Conservation (phyloP, 2,329 filamentous ascomycete species). For the Zymoseptoria passerinii region DNA sequence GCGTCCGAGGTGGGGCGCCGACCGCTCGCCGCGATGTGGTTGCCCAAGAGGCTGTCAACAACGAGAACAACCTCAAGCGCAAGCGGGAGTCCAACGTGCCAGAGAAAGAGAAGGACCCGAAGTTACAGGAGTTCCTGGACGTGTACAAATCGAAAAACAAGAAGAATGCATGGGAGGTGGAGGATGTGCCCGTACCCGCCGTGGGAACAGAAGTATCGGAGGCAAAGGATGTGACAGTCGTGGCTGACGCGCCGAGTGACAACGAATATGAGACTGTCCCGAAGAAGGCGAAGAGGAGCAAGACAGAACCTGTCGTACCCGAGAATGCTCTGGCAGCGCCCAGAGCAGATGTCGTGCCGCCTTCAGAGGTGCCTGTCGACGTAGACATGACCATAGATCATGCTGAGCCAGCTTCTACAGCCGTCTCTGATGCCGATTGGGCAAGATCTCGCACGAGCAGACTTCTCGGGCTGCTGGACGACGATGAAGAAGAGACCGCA, state of each 20-base stretch:
- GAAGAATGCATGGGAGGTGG: conserved; percentile 46
- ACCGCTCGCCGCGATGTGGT: conserved; percentile 17
- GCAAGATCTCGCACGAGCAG: conserved; percentile 80
- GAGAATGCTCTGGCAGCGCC: background rate
- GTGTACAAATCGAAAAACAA: conserved; percentile 61
- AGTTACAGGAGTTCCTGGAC: conserved; percentile 76
- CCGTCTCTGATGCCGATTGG: conserved; percentile 78
- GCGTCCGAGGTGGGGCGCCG: conserved; percentile 4
- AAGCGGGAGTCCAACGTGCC: conserved; percentile 60
- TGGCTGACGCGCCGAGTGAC: conserved; percentile 52
- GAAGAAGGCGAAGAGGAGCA: conserved; percentile 35
- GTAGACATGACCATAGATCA: background rate
- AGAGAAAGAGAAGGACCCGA: conserved; percentile 52
- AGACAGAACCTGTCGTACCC: conserved; percentile 1
- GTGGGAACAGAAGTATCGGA: background rate
- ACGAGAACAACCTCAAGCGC: conserved; percentile 32
- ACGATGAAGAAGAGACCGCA: conserved; percentile 46
- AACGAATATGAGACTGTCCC: conserved; percentile 58
- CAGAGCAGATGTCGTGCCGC: background rate
- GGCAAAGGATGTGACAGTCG: conserved; percentile 17
- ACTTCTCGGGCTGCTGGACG: conserved; percentile 73
- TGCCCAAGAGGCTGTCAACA: conserved; percentile 1
- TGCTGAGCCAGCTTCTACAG: conserved; percentile 10
- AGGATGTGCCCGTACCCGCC: conserved; percentile 29
- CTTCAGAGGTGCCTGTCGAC: background rate